Evolutionary conservation across 2,329 filamentous ascomycete genomes (phyloP).

Genomic region (Penicillium sp.): DNA sequence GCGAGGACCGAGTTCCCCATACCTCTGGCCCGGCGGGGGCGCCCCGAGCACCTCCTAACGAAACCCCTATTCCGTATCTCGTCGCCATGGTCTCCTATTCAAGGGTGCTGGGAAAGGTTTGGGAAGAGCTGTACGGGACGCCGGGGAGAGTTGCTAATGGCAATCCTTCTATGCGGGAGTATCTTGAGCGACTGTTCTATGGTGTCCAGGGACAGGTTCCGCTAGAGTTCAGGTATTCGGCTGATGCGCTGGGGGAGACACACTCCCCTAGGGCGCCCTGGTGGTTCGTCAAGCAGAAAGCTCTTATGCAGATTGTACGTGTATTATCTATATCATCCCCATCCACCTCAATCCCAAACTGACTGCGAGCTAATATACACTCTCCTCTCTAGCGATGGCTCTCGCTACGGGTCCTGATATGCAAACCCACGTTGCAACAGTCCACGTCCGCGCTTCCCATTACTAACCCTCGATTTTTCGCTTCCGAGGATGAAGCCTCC

Average conservation of each 20-base stretch:
- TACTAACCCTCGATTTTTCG: too few species aligned
- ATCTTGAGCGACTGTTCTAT: neutral
- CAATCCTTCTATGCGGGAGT: neutral
- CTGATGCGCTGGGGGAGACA: neutral
- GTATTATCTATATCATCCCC: neutral
- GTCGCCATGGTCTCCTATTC: constrained; percentile 29
- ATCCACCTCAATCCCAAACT: too few species aligned
- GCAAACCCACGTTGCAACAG: constrained; percentile 27
- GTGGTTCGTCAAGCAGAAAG: constrained; percentile 28
- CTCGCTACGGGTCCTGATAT: constrained; percentile 25
- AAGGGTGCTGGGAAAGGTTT: constrained; percentile 27
- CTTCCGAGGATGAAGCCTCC: too few species aligned
- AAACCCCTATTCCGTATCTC: constrained; percentile 22
- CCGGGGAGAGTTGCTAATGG: constrained; percentile 3
- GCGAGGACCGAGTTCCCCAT: too few species aligned
- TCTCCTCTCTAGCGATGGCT: constrained; percentile 25
- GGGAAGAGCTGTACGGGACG: constrained; percentile 28
- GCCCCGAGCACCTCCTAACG: neutral
- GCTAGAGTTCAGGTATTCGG: neutral
- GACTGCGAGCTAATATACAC: neutral
- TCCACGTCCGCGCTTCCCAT: too few species aligned
- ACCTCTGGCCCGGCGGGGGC: too few species aligned
- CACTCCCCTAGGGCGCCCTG: constrained; percentile 15
- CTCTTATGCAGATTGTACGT: constrained; percentile 30
- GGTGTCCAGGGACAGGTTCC: neutral